Evolutionary conservation across 805 yeast species (phyloP).

Genomic region (Yarrowia sp.): DNA sequence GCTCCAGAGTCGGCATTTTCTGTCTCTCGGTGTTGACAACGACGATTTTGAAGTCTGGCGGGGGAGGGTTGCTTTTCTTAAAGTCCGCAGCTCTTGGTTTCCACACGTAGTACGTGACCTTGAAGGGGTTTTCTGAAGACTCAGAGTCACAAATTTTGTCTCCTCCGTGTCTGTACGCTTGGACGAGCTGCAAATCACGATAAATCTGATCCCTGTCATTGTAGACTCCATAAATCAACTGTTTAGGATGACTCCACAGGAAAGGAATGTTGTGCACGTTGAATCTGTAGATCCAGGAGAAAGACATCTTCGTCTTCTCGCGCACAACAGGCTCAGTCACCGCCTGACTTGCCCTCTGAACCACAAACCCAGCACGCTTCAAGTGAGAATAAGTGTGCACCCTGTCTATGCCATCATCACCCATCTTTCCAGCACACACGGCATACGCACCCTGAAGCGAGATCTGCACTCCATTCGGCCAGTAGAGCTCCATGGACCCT

Average conservation of each 20-base stretch:
- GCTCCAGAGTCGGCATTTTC: slow-evolving; percentile 39
- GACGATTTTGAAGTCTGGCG: slow-evolving; percentile 74
- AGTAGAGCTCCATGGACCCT: slow-evolving; percentile 56
- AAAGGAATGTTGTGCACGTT: slow-evolving; percentile 14
- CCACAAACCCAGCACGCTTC: slow-evolving; percentile 75
- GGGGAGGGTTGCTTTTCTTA: slow-evolving; percentile 60
- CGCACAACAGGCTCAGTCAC: too few species aligned
- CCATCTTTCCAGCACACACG: slow-evolving; percentile 44
- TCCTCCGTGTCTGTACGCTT: slow-evolving; percentile 31
- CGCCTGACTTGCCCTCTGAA: slow-evolving; percentile 37
- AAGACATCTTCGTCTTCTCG: too few species aligned
- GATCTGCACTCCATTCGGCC: slow-evolving; percentile 44
- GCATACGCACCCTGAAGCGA: slow-evolving; percentile 66
- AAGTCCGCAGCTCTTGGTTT: slow-evolving; percentile 63
- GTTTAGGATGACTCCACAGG: background rate
- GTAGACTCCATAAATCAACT: slow-evolving; percentile 16
- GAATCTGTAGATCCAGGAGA: slow-evolving; percentile 4
- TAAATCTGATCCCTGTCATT: slow-evolving; percentile 29
- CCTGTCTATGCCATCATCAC: slow-evolving; percentile 45
- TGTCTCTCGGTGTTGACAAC: slow-evolving; percentile 48
- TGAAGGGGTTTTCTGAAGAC: background rate
- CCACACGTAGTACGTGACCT: slow-evolving; percentile 63
- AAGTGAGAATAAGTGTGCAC: slow-evolving; percentile 70
- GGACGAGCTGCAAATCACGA: slow-evolving; percentile 32
- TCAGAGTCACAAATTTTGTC: background rate